Evolutionary conservation across 768 basidiomycete genomes (phyloP), one percentile per base, ranked within the genome.

Genomic region (Mycena polygramma): DNA sequence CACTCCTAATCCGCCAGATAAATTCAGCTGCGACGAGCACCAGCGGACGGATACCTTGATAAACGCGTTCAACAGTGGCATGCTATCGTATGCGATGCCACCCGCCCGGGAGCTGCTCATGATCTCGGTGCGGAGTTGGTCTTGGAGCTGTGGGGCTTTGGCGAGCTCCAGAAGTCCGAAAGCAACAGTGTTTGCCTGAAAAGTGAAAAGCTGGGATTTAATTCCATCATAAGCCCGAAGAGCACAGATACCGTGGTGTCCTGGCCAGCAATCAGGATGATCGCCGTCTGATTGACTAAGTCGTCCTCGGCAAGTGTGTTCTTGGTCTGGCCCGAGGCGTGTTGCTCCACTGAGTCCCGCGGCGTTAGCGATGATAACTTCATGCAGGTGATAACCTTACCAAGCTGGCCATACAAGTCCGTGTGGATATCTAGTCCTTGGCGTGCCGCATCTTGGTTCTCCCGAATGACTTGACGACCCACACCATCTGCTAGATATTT

Each of bases 1-100:
- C 8, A 48, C 8, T 48, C 46, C 46, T 48, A n/a, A 19, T 14
- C 19, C 15, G 20, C 46, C 41, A 41, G 15, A 10, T 15, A 41
- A 10, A 7, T 41, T 41, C 41, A 11, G 30, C 6, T 30, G 30
- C 30, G 30, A 30, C 15, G 41, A 41, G 15, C 41, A 41, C 30
- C 30, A 30, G 6, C 30, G 30, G 30, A 30, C 30, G 30, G 6
- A 6, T 41, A 15, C 11, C 15, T 10, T 41, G 41, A 41, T 41
- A 15, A 41, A 64, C 17, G 72, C 64, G 54, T 69, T 73, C 36
- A 70, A 53, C 46, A 65, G 55, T 2, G 41, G 41, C 41, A 41
- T 41, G 41, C 41, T 41, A 41, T 41, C 15, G 15, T 41, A 41
- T 41, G 41, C 41, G 41, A 41, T 41, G 10, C 15, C 15, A 7